Conservation (phyloP, 768 basidiomycete species). For the Lactarius trivialis region DNA sequence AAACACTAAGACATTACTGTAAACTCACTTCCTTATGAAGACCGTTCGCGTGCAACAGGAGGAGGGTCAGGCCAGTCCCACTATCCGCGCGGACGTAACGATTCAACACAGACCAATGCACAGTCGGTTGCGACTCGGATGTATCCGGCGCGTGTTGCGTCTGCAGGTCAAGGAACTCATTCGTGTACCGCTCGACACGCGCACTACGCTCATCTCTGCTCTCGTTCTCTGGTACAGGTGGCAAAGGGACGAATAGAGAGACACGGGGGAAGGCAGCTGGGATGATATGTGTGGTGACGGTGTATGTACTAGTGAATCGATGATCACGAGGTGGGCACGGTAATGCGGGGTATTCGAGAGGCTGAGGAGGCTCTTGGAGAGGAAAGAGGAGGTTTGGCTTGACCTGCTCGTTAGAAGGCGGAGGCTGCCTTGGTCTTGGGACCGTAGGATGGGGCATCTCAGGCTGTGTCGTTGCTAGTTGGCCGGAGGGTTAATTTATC, state of each 20-base stretch:
- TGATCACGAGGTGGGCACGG: conserved; percentile 27
- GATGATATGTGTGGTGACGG: conserved; percentile 47
- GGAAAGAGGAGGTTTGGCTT: background rate
- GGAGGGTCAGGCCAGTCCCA: conserved; percentile 52
- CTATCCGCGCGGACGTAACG: conserved; percentile 48
- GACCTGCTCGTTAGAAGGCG: background rate
- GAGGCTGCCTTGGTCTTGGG: background rate
- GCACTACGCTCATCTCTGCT: conserved; percentile 33
- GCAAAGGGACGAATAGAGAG: conserved; percentile 37
- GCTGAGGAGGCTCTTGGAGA: conserved; percentile 3
- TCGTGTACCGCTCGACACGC: background rate
- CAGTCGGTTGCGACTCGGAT: conserved; percentile 24
- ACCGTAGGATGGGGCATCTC: conserved; percentile 1
- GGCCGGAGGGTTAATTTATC: background rate
- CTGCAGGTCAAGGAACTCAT: conserved; percentile 9
- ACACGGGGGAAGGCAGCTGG: conserved; percentile 48
- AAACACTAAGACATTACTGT: background rate
- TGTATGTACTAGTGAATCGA: conserved; percentile 27
- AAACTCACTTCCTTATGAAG: conserved; percentile 73
- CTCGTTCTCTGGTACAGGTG: conserved; percentile 29
- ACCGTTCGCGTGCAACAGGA: conserved; percentile 81
- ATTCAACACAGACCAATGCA: conserved; percentile 68
- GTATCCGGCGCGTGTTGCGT: conserved; percentile 21
- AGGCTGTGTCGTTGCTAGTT: background rate
- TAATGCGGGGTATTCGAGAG: conserved; percentile 37